Evolutionary conservation across 371 early-diverging fungal species (phyloP).

Genomic region (Lichtheimia ornata): DNA sequence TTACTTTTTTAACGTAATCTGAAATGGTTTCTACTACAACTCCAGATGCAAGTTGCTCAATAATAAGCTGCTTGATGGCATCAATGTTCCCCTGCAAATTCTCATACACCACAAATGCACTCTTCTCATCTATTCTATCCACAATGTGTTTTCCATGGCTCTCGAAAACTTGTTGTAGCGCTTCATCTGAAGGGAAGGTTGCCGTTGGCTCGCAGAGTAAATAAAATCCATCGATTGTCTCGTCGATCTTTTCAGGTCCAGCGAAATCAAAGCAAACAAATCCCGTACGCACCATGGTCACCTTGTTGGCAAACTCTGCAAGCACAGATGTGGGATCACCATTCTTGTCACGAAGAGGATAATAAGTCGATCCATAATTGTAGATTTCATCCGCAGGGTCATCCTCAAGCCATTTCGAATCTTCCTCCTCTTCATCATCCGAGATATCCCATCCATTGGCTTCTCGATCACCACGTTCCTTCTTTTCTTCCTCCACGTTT

Average conservation of each 20-base stretch:
- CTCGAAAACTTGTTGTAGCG: slow-evolving; percentile 12
- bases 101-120: slow-evolving; percentile 37
- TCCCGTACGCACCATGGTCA: slow-evolving; percentile 35
- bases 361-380: slow-evolving; percentile 38
- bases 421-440: slow-evolving; percentile 30
- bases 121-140: slow-evolving; percentile 20
- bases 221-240: slow-evolving; percentile 1
- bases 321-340: slow-evolving; percentile 19
- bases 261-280: slow-evolving; percentile 39
- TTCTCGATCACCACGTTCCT: slow-evolving; percentile 8
- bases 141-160: slow-evolving; percentile 30
- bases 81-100: slow-evolving; percentile 14
- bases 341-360: slow-evolving; percentile 21
- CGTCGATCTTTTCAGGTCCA: slow-evolving; percentile 17
- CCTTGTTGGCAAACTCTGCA: slow-evolving; percentile 29
- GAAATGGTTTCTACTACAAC: slow-evolving; percentile 16
- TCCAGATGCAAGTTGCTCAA: slow-evolving; percentile 1
- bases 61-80: slow-evolving; percentile 5
- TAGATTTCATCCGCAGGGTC: slow-evolving; percentile 33
- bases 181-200: neutral
- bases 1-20: slow-evolving; percentile 12
- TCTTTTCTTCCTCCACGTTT: slow-evolving; percentile 12
- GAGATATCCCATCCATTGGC: slow-evolving; percentile 41
- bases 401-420: slow-evolving; percentile 19
- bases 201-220: slow-evolving; percentile 1